A percentile compares a stretch with the other conserved stretches of the same genome.
phyloP scores from a whole-genome alignment of 768 basidiomycete genomes.

The Leccinum broughii region DNA sequence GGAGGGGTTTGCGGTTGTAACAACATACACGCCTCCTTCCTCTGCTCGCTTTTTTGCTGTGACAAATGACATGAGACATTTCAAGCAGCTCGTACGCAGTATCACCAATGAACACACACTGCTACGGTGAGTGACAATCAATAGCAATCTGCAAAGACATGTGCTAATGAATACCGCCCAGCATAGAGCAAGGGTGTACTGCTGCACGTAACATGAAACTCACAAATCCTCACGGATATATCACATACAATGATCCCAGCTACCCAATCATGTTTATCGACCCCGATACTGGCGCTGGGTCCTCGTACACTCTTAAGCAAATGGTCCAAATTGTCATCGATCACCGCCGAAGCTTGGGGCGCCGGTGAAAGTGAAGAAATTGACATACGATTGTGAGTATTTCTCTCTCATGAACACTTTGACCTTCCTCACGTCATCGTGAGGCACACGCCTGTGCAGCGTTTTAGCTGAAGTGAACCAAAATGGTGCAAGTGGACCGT shows the following conservation, averaged over 20 bases:
- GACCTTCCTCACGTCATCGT: not conserved
- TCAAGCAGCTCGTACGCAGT: not conserved
- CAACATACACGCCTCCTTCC: not conserved
- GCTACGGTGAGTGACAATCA: not conserved
- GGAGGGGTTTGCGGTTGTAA: not conserved
- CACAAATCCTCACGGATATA: conserved; percentile 1
- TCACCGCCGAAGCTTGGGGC: not conserved
- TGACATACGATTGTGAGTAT: not conserved
- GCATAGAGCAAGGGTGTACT: not conserved
- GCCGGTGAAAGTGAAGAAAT: too few relatives aligned
- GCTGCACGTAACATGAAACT: not conserved
- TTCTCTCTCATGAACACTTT: too few relatives aligned
- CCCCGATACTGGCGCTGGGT: not conserved
- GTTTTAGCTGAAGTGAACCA: not conserved
- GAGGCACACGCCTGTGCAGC: not conserved
- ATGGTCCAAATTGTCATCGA: not conserved
- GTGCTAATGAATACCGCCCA: not conserved
- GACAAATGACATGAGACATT: not conserved
- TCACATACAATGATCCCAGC: not conserved
- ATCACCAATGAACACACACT: not conserved
- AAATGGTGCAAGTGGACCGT: not conserved
- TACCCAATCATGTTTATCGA: conserved; percentile 1
- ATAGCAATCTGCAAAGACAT: not conserved
- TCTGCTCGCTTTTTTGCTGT: not conserved
- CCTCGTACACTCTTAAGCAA: accelerated